Evolutionary conservation across 257 asterid genomes (phyloP), one percentile per base, ranked within the genome.

Genomic region (Nicotiana obtusifolia): DNA sequence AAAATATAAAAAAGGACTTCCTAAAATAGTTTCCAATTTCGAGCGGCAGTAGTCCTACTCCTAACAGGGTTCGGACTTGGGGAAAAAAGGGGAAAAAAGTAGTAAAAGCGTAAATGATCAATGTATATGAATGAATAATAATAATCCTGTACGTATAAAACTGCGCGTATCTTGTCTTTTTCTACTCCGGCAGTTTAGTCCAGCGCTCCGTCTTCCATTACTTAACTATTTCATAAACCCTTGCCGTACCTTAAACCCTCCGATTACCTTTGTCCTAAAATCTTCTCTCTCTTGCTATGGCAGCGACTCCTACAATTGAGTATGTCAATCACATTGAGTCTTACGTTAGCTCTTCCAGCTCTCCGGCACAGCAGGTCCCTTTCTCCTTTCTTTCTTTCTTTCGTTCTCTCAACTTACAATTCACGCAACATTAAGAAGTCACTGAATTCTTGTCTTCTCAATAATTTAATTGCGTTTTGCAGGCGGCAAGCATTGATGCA

Each of bases 401-500:
- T 31, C 41, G 20, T 3, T 10, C 15, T 10, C 37, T 69, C 73
- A 59, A 20, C 73, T 15, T 44, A 56, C 80, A 81, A 75, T 15
- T 71, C 16, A 9, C 49, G 49, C 49, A 41, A 41, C 10, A 8
- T 2, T 4, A 53, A 31, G 3, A 33, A 62, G 52, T 60, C 54
- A n/a, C 10, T 47, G 24, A 30, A 33, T 47, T 64, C 20, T 1
- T 30, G 67, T 64, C 60, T 17, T 65, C 54, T 35, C 78, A 14
- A 52, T 78, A 81, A 37, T 80, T 76, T 75, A 41, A 41, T 9
- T 41, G 81, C 57, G 82, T 78, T 81, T 88, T 86, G 65, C 93
- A 95, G 99, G 87, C 88, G 53, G 92, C 91, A 7, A 87, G 93
- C 53, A 90, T 93, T 31, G 92, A 84, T 37, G 90, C 91, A n/a